Evolutionary conservation across 1,284 basidiomycete genomes (phyloP), one percentile per base, ranked within the genome.

Genomic region (Apiotrichum mycotoxinovorans): DNA sequence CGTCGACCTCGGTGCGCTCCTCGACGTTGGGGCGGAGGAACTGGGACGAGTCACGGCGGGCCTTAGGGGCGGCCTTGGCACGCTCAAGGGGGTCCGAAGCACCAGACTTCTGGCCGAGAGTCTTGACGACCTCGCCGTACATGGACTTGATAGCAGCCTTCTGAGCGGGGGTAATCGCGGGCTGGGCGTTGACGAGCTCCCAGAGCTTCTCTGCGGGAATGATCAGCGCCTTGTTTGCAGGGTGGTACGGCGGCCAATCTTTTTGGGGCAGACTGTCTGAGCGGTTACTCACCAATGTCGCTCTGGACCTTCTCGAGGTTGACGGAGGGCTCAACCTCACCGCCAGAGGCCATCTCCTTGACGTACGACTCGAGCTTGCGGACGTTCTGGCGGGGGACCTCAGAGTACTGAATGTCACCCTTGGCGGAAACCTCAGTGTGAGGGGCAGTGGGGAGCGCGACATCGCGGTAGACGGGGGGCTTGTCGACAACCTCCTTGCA

Each of bases 331-430:
- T 88, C 84, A 60, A 92, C 87, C 52, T 86, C 87, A 72, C 93
- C 92, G 20, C 92, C 91, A 59, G 88, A 91, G 3, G 95, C 92
- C 96, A 98, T 98, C 79, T 98, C 94, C 74, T 94, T 89, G 66
- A 97, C 94, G 70, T 98, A 98, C 5, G 91, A 91, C 79, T 98
- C 95, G 52, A 98, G 83, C 80, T 98, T 97, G 73, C 95, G 88
- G 45, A 98, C 95, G 59, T 91, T 91, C 74, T 91, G 88, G 47
- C 95, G 89, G 60, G 93, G 90, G 61, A 97, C 87, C 76, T 98
- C 95, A 12, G 87, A 85, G 80, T 96, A 96, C 60, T 95, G 82
- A 64, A 98, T 93, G 66, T 98, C 92, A 42, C 96, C 95, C 79
- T 91, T 92, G 47, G 83, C 86, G 18, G 87, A 91, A 66, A 98